These are phyloP conservation scores for Coemansia sp. DNA, from an alignment of 192 early-diverging fungal species.

Conservation along the genomic window DNA sequence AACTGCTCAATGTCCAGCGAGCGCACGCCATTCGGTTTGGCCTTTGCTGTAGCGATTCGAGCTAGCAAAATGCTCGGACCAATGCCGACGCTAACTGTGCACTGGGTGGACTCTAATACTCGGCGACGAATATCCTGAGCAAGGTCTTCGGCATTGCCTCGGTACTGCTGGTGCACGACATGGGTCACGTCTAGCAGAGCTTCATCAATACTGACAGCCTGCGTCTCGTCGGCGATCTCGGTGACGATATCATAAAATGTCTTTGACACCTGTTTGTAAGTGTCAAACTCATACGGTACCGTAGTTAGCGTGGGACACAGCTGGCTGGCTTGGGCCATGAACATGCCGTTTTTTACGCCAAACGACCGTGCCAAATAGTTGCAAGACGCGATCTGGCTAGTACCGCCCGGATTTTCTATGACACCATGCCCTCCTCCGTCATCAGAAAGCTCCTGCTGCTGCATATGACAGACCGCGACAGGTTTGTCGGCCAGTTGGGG, in stretches of 20 bases:
- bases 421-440: neutral
- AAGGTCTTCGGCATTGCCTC: slow-evolving; percentile 16
- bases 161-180: slow-evolving; percentile 21
- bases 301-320: slow-evolving; percentile 63
- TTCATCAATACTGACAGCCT: slow-evolving; percentile 87
- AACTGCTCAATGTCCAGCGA: slow-evolving; percentile 21
- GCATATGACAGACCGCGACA: slow-evolving; percentile 70
- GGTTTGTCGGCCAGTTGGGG: slow-evolving; percentile 68
- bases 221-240: slow-evolving; percentile 63
- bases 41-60: slow-evolving; percentile 66
- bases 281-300: slow-evolving; percentile 77
- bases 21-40: slow-evolving; percentile 69
- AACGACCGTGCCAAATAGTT: slow-evolving; percentile 81
- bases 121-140: slow-evolving; percentile 58
- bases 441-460: slow-evolving; percentile 15
- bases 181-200: slow-evolving; percentile 71
- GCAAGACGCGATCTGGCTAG: slow-evolving; percentile 76
- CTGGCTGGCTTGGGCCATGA: slow-evolving; percentile 65
- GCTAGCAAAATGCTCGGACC: slow-evolving; percentile 72
- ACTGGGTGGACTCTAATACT: slow-evolving; percentile 57
- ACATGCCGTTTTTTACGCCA: slow-evolving; percentile 81
- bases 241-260: slow-evolving; percentile 69
- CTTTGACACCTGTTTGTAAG: slow-evolving; percentile 61
- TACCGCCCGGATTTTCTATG: slow-evolving; percentile 2
- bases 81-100: slow-evolving; percentile 75